Conservation (phyloP, 2,329 filamentous ascomycete species). For the Colletotrichum sp. region DNA sequence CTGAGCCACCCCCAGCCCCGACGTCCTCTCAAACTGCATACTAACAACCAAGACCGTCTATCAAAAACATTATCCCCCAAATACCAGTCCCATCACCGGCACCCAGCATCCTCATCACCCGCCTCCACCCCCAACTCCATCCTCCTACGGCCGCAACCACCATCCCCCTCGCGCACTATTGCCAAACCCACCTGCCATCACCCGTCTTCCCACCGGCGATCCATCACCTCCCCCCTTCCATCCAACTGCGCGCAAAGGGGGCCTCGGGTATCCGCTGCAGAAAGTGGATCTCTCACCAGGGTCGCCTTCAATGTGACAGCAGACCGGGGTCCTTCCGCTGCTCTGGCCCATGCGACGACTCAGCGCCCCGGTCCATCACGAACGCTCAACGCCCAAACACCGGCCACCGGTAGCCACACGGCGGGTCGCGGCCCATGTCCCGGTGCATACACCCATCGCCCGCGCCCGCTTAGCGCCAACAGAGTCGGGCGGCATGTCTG, state of each 20-base stretch:
- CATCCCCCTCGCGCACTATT: background rate
- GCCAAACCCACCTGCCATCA: background rate
- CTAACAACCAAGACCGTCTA: background rate
- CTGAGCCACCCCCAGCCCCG: background rate
- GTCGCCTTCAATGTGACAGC: background rate
- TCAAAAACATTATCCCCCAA: background rate
- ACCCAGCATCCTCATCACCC: background rate
- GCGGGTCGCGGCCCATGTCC: background rate
- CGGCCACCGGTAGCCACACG: background rate
- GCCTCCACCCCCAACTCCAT: background rate
- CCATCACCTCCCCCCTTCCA: background rate
- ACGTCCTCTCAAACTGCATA: background rate
- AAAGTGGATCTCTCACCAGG: background rate
- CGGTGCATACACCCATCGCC: background rate
- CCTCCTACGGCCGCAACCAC: background rate
- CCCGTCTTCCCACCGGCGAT: background rate
- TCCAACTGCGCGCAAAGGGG: background rate
- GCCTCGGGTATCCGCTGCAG: background rate
- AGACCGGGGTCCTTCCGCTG: background rate
- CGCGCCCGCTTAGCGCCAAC: background rate
- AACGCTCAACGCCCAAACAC: background rate
- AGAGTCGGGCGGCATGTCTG: background rate
- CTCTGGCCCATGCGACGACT: background rate
- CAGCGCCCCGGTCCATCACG: background rate
- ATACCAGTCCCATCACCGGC: background rate